Evolutionary conservation across 192 early-diverging fungal species (phyloP).

Genomic region (Umbelopsis sp.): DNA sequence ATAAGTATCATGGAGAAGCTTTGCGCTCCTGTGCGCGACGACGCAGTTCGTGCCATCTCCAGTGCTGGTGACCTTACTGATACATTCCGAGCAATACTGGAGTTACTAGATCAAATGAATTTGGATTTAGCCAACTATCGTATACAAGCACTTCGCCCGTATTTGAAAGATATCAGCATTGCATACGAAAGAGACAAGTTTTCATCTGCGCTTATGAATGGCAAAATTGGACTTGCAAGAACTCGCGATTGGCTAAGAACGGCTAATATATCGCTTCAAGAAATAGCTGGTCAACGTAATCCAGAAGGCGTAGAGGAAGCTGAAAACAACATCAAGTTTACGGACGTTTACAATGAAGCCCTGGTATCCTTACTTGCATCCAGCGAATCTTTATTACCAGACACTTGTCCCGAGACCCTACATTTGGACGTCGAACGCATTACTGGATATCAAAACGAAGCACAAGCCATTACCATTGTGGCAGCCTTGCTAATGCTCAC

Average conservation of each 20-base stretch:
- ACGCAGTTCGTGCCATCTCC: constrained; percentile 39
- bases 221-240: constrained; percentile 44
- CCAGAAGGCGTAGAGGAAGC: constrained; percentile 40
- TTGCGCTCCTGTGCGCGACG: constrained; percentile 80
- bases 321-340: background rate
- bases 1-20: constrained; percentile 64
- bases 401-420: constrained; percentile 69
- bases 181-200: constrained; percentile 78
- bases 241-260: constrained; percentile 66
- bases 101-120: constrained; percentile 74
- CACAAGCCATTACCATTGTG: constrained; percentile 66
- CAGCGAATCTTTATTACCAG: background rate
- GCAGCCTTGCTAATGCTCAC: constrained; percentile 71
- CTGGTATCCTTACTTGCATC: constrained; percentile 11
- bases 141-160: constrained; percentile 65
- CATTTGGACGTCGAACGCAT: constrained; percentile 67
- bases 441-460: constrained; percentile 68
- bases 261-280: constrained; percentile 34
- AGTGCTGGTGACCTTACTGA: constrained; percentile 47
- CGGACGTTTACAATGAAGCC: constrained; percentile 19
- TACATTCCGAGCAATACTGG: constrained; percentile 49
- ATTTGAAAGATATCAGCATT: constrained; percentile 67
- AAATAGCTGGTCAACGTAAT: constrained; percentile 48
- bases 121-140: constrained; percentile 82
- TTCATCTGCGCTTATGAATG: constrained; percentile 47